Percentiles rank a stretch among this genome's conserved stretches.
Conservation (phyloP, 1,284 basidiomycete species). For the Leccinum ponderosum region DNA sequence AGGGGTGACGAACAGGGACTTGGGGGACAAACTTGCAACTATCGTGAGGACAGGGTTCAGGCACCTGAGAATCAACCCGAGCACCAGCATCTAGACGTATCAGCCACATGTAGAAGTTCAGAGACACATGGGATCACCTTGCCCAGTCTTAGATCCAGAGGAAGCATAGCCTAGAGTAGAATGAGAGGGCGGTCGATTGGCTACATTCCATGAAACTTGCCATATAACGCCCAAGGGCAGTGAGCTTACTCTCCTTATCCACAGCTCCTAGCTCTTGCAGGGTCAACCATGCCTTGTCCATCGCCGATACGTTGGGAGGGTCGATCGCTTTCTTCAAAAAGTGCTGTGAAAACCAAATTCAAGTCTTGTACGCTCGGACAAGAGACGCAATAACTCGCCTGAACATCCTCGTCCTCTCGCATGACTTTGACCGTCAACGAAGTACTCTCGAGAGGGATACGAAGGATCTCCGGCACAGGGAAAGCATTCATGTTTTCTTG, state of each 20-base stretch:
- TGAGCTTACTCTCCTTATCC: constrained; percentile 62
- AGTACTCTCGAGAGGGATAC: constrained; percentile 87
- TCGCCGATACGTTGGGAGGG: constrained; percentile 76
- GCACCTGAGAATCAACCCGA: constrained; percentile 81
- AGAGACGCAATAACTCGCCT: constrained; percentile 41
- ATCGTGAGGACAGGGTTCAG: constrained; percentile 78
- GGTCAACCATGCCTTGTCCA: constrained; percentile 78
- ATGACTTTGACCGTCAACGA: constrained; percentile 84
- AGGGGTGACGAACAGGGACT: constrained; percentile 83
- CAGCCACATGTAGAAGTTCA: background rate
- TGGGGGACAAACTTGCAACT: constrained; percentile 83
- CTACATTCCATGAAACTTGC: constrained; percentile 38
- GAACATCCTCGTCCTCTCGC: constrained; percentile 78
- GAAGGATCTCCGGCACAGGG: constrained; percentile 85
- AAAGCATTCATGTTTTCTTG: constrained; percentile 72
- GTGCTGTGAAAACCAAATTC: constrained; percentile 27
- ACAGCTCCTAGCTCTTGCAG: constrained; percentile 83
- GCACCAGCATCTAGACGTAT: constrained; percentile 71
- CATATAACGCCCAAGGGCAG: constrained; percentile 83
- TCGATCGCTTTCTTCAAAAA: constrained; percentile 80
- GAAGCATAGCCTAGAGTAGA: constrained; percentile 66
- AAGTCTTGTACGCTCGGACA: background rate
- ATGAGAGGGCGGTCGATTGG: constrained; percentile 3
- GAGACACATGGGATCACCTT: constrained; percentile 53
- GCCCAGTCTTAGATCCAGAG: constrained; percentile 86